phyloP scores from a whole-genome alignment of 192 early-diverging fungal species.

The Backusella liffmaniae region DNA sequence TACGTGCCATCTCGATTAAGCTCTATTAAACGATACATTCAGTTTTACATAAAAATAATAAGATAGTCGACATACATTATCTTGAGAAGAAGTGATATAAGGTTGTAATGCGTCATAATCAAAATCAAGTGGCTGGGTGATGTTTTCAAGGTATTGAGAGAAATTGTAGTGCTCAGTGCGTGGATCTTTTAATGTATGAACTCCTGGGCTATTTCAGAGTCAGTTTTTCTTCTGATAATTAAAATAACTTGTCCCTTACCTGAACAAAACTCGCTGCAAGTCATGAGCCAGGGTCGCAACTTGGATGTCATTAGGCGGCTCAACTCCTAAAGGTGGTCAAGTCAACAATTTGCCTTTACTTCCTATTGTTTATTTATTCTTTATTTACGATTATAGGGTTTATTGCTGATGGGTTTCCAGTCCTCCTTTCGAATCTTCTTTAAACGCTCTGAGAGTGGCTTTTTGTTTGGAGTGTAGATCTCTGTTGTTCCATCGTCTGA shows the following conservation, averaged over 20 bases:
- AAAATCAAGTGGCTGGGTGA: constrained; percentile 79
- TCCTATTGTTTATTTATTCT: background rate
- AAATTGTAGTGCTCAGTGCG: constrained; percentile 76
- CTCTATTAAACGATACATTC: constrained; percentile 9
- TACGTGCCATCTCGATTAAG: constrained; percentile 50
- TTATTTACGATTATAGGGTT: background rate
- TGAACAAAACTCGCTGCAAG: constrained; percentile 65
- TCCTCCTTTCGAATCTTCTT: background rate
- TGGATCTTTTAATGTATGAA: constrained; percentile 79
- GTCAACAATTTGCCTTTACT: background rate
- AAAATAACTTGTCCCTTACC: constrained; percentile 29
- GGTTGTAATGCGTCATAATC: constrained; percentile 77
- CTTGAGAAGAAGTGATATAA: constrained; percentile 80
- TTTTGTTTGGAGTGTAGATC: background rate
- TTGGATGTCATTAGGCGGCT: background rate
- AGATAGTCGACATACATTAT: constrained; percentile 37
- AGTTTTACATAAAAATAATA: background rate
- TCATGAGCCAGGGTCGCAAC: constrained; percentile 56
- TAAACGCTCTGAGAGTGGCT: background rate
- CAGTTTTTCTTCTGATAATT: background rate
- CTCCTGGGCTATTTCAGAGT: constrained; percentile 60
- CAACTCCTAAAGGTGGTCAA: constrained; percentile 1
- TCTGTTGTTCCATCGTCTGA: constrained; percentile 1
- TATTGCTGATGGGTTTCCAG: background rate
- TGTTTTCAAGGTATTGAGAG: constrained; percentile 73